Percentiles rank a stretch among this genome's conserved stretches.
These are phyloP conservation scores for Dipodascus albidus DNA, from an alignment of 805 yeast species.

Conservation along the genomic window DNA sequence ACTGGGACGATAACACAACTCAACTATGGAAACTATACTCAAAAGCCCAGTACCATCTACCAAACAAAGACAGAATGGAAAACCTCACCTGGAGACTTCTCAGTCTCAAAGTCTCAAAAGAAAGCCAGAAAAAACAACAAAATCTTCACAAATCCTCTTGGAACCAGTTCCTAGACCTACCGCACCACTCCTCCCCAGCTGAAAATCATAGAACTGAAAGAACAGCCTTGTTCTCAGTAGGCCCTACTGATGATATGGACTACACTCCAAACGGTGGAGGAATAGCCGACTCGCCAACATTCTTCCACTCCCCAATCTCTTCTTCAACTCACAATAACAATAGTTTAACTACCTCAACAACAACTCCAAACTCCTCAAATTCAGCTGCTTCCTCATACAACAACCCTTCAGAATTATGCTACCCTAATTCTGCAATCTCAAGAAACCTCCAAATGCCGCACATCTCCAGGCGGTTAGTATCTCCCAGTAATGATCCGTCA, in stretches of 20 bases:
- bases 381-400: slow-evolving; percentile 1
- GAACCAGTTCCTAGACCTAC: background rate
- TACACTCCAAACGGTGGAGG: background rate
- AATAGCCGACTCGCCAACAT: background rate
- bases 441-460: background rate
- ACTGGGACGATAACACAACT: slow-evolving; percentile 20
- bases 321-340: background rate
- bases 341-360: background rate
- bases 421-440: slow-evolving; percentile 1
- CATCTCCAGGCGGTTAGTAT: background rate
- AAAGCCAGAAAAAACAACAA: background rate
- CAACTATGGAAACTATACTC: slow-evolving; percentile 75
- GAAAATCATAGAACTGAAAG: background rate
- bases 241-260: background rate
- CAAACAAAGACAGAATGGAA: slow-evolving; percentile 67
- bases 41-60: slow-evolving; percentile 61
- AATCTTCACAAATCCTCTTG: background rate
- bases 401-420: slow-evolving; percentile 3
- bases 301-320: background rate
- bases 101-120: background rate
- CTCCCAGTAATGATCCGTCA: slow-evolving; percentile 29
- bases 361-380: background rate
- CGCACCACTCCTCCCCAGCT: background rate
- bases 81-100: slow-evolving; percentile 76
- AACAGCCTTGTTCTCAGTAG: background rate